These are phyloP conservation scores for Saturnispora mendoncae DNA, from an alignment of 805 yeast genomes.

Conservation along the genomic window DNA sequence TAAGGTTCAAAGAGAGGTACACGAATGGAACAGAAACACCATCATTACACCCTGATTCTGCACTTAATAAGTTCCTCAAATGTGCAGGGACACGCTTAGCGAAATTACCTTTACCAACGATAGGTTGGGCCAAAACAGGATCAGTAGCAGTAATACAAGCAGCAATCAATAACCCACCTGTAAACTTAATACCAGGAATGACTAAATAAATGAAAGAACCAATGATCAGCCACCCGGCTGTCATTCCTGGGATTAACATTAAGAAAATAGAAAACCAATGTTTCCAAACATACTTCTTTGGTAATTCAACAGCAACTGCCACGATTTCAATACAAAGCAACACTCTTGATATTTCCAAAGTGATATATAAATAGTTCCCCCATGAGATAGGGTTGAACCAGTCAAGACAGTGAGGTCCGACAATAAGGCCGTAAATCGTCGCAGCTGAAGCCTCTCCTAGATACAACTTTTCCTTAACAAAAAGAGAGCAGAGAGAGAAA, in stretches of 20 bases:
- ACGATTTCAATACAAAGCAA: constrained; percentile 64
- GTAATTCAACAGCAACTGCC: constrained; percentile 66
- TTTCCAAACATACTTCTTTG: constrained; percentile 52
- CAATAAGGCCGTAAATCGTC: constrained; percentile 49
- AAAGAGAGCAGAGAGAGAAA: constrained; percentile 49
- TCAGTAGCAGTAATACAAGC: constrained; percentile 75
- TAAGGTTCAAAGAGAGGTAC: constrained; percentile 46
- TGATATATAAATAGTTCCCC: constrained; percentile 48
- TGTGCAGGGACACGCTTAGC: constrained; percentile 59
- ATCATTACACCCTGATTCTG: constrained; percentile 71
- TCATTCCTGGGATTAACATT: constrained; percentile 60
- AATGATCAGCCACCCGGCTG: constrained; percentile 57
- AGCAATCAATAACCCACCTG: constrained; percentile 49
- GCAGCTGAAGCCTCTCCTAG: constrained; percentile 65
- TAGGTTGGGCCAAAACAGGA: constrained; percentile 66
- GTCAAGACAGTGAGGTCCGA: constrained; percentile 49
- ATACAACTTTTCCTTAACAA: constrained; percentile 49
- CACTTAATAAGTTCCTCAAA: constrained; percentile 50
- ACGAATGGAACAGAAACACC: constrained; percentile 68
- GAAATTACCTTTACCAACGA: constrained; percentile 65
- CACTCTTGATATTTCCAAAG: constrained; percentile 51
- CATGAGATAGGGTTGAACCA: constrained; percentile 52
- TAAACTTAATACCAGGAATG: constrained; percentile 47
- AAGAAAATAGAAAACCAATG: constrained; percentile 52
- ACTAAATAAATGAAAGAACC: constrained; percentile 55